Conservation (phyloP, 106 monocot species). For the Acorus calamus region DNA sequence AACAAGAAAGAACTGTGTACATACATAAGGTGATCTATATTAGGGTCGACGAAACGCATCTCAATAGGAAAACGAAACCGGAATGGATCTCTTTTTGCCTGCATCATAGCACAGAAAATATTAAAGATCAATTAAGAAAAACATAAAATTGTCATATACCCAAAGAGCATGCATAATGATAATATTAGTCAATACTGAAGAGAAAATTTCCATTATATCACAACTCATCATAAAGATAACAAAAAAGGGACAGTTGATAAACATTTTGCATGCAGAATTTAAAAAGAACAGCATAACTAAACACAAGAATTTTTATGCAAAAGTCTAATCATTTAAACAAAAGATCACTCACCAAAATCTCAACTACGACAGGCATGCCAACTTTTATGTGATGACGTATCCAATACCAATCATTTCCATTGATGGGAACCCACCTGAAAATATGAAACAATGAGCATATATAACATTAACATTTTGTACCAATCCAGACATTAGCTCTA, state of each 20-base stretch:
- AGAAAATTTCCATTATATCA: too few relatives aligned
- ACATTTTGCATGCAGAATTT: too few relatives aligned
- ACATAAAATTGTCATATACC: background rate
- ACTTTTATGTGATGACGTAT: slow-evolving; percentile 91
- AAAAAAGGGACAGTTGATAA: too few relatives aligned
- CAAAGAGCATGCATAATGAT: too few relatives aligned
- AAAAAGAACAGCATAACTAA: background rate
- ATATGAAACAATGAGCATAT: slow-evolving; percentile 5
- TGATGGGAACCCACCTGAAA: slow-evolving; percentile 93
- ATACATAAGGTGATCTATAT: slow-evolving; percentile 97
- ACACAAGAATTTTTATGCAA: background rate
- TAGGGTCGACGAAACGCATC: slow-evolving; percentile 87
- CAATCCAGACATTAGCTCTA: too few relatives aligned
- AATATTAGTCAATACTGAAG: too few relatives aligned
- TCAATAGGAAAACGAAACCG: slow-evolving; percentile 93
- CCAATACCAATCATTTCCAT: slow-evolving; percentile 99
- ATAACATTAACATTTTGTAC: too few relatives aligned
- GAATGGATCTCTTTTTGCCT: slow-evolving; percentile 96
- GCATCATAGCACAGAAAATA: slow-evolving; percentile 12
- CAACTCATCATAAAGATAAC: too few relatives aligned
- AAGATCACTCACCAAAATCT: slow-evolving; percentile 60
- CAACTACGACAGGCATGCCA: slow-evolving; percentile 89
- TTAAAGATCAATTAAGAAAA: background rate
- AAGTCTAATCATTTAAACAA: too few relatives aligned
- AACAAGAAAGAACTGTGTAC: background rate